These are phyloP conservation scores for Delphinella strobiligena DNA, from an alignment of 2,329 filamentous ascomycete species.

Conservation along the genomic window DNA sequence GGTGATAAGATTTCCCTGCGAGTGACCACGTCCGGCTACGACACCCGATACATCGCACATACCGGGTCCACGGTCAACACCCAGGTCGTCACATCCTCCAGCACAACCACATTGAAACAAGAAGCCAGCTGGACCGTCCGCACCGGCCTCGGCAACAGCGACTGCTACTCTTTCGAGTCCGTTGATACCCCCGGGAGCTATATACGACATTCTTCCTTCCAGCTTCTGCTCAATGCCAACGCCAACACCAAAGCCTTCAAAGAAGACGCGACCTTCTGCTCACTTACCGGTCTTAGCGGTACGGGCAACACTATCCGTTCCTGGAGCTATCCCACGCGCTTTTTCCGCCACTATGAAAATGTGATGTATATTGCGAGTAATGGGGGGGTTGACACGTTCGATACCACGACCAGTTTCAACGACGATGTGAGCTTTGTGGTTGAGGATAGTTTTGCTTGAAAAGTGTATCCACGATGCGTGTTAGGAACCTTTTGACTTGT, in stretches of 20 bases:
- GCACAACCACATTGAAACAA: constrained; percentile 36
- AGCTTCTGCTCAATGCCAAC: constrained; percentile 35
- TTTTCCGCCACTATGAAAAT: constrained; percentile 42
- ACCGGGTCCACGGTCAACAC: constrained; percentile 39
- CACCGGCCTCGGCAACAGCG: constrained; percentile 43
- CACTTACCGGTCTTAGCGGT: constrained; percentile 39
- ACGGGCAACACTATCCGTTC: constrained; percentile 41
- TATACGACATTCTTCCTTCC: constrained; percentile 45
- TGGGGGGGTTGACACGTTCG: constrained; percentile 44
- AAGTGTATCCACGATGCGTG: too few relatives aligned
- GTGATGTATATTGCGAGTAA: constrained; percentile 39
- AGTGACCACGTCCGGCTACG: constrained; percentile 43
- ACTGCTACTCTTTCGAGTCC: constrained; percentile 51
- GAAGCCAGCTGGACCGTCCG: constrained; percentile 43
- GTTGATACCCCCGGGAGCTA: constrained; percentile 46
- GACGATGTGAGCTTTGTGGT: constrained; percentile 44
- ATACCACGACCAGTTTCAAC: constrained; percentile 37
- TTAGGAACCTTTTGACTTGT: too few relatives aligned
- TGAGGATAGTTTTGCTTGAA: constrained; percentile 33
- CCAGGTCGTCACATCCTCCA: constrained; percentile 42
- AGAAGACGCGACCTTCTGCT: constrained; percentile 54
- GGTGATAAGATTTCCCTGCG: constrained; percentile 43
- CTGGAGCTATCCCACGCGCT: constrained; percentile 50
- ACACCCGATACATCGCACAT: constrained; percentile 44
- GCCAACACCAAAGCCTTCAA: constrained; percentile 45